Base-by-base conservation (phyloP, 345 rosid species). In the Arabis alpina region DNA sequence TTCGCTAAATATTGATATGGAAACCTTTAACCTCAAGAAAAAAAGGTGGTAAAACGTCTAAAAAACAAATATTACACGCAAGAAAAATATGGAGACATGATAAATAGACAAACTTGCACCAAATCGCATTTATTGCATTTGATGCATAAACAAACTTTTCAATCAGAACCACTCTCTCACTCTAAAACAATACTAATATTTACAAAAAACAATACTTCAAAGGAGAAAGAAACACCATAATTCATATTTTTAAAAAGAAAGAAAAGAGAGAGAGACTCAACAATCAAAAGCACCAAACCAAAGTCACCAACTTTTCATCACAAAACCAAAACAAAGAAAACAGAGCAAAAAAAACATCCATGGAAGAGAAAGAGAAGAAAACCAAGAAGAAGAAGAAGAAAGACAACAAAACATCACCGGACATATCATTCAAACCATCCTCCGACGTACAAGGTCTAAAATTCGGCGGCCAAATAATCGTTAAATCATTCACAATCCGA, bases 401-500 rank as follows among this genome's bases (percentile, higher is more conserved):
- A 86, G 88, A 82, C 25, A 85, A 82, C 62, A 83, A 80, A 72
- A 66, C 85, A 41, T 10, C 98, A 0, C 71, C 92, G 8, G 93
- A 91, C 61, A 79, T 87, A 53, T 40, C 96, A 0, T 94, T 94
- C 85, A 94, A 86, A 66, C 90, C 93, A 0, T 54, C 80, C 45
- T 75, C 95, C 41, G 99, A 91, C 49, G 96, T 91, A 0, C 91
- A 91, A 59, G 99, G 99, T 4, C 85, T 94, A 44, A 84, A 83
- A 11, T 91, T 91, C 71, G 99, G 96, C 2, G 95, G 93, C 58
- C 99, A 94, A 28, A 84, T 94, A 76, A 80, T 94, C 4, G 93
- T 94, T 11, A 94, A 88, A 79, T 94, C 99, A 11, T 94, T 94
- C 91, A 94, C 97, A 13, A 81, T 94, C 82, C 82, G 97, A 0